Evolutionary conservation across 2,329 filamentous ascomycete genomes (phyloP).

Genomic region (Boeremia lycopersici): DNA sequence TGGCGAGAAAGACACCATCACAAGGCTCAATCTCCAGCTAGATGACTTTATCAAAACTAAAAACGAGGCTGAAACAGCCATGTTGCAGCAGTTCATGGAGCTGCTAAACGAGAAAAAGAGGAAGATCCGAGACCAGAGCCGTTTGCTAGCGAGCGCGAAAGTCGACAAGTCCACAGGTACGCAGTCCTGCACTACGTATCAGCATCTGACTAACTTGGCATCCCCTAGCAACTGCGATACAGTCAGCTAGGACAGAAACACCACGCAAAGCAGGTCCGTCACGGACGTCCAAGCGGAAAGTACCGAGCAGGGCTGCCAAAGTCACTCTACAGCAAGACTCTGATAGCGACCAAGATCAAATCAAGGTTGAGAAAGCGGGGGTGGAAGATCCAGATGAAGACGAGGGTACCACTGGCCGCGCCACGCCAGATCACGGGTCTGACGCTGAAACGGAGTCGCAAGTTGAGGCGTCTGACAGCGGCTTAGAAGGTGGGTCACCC

Average conservation of each 20-base stretch:
- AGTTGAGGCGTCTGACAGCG: slow-evolving; percentile 24
- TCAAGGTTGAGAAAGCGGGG: slow-evolving; percentile 36
- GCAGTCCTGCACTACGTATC: neutral
- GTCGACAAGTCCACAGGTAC: slow-evolving; percentile 41
- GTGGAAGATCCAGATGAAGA: slow-evolving; percentile 35
- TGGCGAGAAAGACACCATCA: slow-evolving; percentile 62
- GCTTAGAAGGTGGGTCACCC: slow-evolving; percentile 18
- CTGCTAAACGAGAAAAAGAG: slow-evolving; percentile 80
- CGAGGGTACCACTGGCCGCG: slow-evolving; percentile 17
- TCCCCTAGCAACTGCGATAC: slow-evolving; percentile 35
- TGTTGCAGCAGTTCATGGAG: slow-evolving; percentile 72
- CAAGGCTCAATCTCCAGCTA: slow-evolving; percentile 66
- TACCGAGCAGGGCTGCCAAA: slow-evolving; percentile 29
- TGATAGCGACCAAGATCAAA: slow-evolving; percentile 43
- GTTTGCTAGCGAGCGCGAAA: slow-evolving; percentile 63
- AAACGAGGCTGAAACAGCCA: slow-evolving; percentile 66
- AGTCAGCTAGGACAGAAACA: slow-evolving; percentile 30
- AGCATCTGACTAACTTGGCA: neutral
- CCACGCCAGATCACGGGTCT: slow-evolving; percentile 43
- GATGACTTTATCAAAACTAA: slow-evolving; percentile 71
- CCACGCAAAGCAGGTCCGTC: slow-evolving; percentile 43
- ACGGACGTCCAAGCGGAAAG: slow-evolving; percentile 46
- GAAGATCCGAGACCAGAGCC: slow-evolving; percentile 76
- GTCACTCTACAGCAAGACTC: slow-evolving; percentile 25
- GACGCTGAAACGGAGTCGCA: slow-evolving; percentile 47